phyloP scores from a whole-genome alignment of 352 stramenopile genomes.

The Salisapilia sapeloensis region DNA sequence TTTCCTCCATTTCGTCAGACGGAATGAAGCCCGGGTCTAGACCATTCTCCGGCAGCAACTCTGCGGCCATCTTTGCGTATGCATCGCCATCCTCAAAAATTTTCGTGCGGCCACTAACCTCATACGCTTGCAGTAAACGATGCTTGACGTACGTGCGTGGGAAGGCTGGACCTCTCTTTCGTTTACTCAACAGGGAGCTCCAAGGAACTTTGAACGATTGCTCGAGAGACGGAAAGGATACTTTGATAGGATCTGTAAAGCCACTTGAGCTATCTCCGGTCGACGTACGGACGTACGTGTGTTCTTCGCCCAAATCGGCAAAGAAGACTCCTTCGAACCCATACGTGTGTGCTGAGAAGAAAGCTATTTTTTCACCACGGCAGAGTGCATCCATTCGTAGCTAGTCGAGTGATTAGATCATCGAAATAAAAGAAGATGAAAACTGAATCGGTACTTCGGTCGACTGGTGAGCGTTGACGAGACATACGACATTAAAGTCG shows the following conservation, averaged over 20 bases:
- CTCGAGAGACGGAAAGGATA: conserved; percentile 41
- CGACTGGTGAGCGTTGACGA: conserved; percentile 23
- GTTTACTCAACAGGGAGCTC: conserved; percentile 41
- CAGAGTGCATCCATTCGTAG: conserved; percentile 42
- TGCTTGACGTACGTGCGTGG: conserved; percentile 67
- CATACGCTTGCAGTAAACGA: conserved; percentile 21
- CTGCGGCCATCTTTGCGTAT: conserved; percentile 42
- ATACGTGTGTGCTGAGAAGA: conserved; percentile 61
- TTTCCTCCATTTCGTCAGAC: conserved; percentile 24
- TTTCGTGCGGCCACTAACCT: conserved; percentile 4
- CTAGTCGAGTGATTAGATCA: conserved; percentile 4
- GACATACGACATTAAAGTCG: conserved; percentile 77
- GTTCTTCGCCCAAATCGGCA: conserved; percentile 35
- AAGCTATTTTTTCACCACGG: conserved; percentile 28
- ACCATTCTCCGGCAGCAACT: conserved; percentile 29
- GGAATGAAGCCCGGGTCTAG: conserved; percentile 48
- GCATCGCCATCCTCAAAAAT: conserved; percentile 8
- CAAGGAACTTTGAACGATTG: conserved; percentile 27
- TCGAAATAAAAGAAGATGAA: not conserved
- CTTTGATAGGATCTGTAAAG: conserved; percentile 13
- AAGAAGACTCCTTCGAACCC: conserved; percentile 71
- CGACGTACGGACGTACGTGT: conserved; percentile 39
- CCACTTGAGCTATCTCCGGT: conserved; percentile 6
- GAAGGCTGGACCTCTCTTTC: conserved; percentile 51
- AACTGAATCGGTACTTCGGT: conserved; percentile 11